A percentile compares a stretch with the other conserved stretches of the same genome.
Conservation (phyloP, 345 rosid genomes). For the Camelina laxa region DNA sequence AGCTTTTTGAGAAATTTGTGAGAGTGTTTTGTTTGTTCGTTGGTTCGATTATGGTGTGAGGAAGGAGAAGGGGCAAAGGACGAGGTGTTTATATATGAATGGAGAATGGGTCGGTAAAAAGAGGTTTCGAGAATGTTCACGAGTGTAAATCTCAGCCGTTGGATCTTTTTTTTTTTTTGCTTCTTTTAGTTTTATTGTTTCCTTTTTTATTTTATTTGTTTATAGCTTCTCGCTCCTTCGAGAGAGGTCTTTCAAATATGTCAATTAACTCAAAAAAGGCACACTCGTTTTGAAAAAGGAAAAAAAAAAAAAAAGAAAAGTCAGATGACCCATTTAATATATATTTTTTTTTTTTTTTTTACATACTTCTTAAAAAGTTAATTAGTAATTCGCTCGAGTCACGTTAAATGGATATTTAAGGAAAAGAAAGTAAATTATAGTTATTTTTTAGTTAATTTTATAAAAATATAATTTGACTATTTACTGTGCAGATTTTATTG, state of each 20-base stretch:
- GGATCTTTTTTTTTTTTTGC: conserved; percentile 25
- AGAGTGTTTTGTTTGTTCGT: neutral
- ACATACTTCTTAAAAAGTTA: too few relatives aligned
- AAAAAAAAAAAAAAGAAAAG: neutral
- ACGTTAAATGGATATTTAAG: too few relatives aligned
- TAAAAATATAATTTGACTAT: too few relatives aligned
- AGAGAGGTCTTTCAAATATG: conserved; percentile 20
- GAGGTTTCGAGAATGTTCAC: conserved; percentile 41
- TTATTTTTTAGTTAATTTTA: too few relatives aligned
- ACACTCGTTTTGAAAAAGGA: neutral
- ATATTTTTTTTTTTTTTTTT: too few relatives aligned
- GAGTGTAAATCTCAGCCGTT: conserved; percentile 29
- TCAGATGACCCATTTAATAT: neutral
- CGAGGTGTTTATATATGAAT: conserved; percentile 11
- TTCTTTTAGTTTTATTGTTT: neutral
- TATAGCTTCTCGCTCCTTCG: conserved; percentile 38
- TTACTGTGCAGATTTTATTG: too few relatives aligned
- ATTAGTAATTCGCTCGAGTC: too few relatives aligned
- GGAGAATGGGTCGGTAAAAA: conserved; percentile 11
- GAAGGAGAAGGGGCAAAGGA: neutral
- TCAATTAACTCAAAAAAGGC: neutral
- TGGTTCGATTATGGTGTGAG: neutral
- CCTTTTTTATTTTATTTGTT: neutral
- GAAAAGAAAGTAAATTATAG: too few relatives aligned
- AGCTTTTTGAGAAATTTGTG: neutral